phyloP scores from a whole-genome alignment of 1,139 yeast species.

The Spathaspora jeffriesii region DNA sequence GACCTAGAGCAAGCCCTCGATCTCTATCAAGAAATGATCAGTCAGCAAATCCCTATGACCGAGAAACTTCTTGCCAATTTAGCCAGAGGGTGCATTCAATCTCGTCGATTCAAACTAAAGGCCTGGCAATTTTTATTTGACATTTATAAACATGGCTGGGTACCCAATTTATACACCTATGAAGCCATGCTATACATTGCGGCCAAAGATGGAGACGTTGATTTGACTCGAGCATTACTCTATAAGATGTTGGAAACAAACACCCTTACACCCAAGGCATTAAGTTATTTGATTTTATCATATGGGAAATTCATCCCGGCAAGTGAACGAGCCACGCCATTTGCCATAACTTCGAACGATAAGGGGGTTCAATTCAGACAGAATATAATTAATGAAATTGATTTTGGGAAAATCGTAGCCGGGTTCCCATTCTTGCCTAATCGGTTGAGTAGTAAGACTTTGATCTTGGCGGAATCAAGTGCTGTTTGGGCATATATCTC shows the following conservation, averaged over 20 bases:
- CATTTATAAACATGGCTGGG: conserved; percentile 54
- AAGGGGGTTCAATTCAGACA: conserved; percentile 49
- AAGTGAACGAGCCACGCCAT: conserved; percentile 21
- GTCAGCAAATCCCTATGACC: conserved; percentile 24
- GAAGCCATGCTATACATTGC: conserved; percentile 74
- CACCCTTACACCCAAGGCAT: conserved; percentile 40
- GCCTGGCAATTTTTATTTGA: conserved; percentile 85
- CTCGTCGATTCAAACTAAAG: conserved; percentile 42
- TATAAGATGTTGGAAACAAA: conserved; percentile 48
- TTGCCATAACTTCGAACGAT: conserved; percentile 41
- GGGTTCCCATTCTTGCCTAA: conserved; percentile 73
- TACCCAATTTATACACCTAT: conserved; percentile 53
- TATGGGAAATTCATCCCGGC: conserved; percentile 42
- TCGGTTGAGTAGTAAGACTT: conserved; percentile 34
- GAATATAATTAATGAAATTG: conserved; percentile 36
- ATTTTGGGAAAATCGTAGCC: conserved; percentile 21
- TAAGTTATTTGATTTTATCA: conserved; percentile 56
- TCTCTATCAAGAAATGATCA: conserved; percentile 69
- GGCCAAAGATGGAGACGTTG: conserved; percentile 77
- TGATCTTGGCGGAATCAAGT: conserved; percentile 70
- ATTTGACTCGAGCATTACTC: conserved; percentile 73
- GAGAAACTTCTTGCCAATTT: conserved; percentile 60
- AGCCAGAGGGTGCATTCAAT: conserved; percentile 69
- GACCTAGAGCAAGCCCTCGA: conserved; percentile 76
- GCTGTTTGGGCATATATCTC: conserved; percentile 71